Evolutionary conservation across 148 eudicot species (phyloP), one percentile per base, ranked within the genome.

Genomic region (Chenopodium album): DNA sequence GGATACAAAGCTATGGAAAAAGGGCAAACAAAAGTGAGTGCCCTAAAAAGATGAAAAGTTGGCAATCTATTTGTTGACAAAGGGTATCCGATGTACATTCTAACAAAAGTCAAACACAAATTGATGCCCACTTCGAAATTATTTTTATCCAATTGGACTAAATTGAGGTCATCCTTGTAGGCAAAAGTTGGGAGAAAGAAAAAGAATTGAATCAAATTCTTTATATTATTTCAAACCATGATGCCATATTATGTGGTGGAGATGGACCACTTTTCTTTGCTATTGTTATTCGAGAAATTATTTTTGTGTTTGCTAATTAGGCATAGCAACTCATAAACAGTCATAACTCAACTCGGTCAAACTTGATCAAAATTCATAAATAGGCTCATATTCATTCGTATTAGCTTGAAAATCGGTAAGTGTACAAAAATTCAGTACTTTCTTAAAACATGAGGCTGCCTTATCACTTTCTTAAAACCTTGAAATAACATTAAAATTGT

Each of bases 191-290:
- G 50, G 23, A 76, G 79, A 64, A n/a, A 78, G 73, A 82, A 46
- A 41, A 62, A 73, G 44, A 20, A 26, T 22, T 73, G 79, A 60
- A 73, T 83, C 75, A 34, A 64, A 54, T 75, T 78, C 69, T 59
- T 17, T 23, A 28, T 20, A 67, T 29, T 28, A 71, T 19, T 56
- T 56, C 62, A 56, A 14, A 56, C 7, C 62, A 56, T 56, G 17
- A 56, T 56, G 19, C 62, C 22, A 56, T 56, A 56, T 14, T 56
- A 56, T 56, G 62, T 56, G 62, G 62, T 13, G 62, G 62, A 56
- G 17, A 17, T 4, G 62, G 19, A 56, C 62, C 60, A 56, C 62
- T 56, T 56, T 56, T 56, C 19, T 56, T 4, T 14, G 0, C 20
- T 17, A 17, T 17, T 56, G 44, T 41, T 31, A 31, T 31, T 41